Base-by-base conservation (phyloP, 306 rosid genomes). In the Malus fusca region DNA sequence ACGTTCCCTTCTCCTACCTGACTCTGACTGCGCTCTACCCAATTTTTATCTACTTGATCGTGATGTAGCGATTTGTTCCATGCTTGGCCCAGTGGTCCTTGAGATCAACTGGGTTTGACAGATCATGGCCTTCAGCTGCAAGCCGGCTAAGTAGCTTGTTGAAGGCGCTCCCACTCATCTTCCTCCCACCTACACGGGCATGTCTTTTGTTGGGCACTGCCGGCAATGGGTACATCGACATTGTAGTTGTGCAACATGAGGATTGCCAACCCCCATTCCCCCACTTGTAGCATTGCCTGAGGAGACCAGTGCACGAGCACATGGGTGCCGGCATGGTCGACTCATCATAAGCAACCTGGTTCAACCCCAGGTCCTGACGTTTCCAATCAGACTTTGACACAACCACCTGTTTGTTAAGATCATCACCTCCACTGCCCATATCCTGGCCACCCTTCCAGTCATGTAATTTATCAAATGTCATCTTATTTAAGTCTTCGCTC, bases 251-350 rank as follows among this genome's bases (percentile, higher is more conserved):
- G 83, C 99, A 95, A 75, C 97, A 92, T 8, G 99, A 92, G 73
- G 99, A 95, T 60, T 95, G 99, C 99, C 99, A 95, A 28, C 99
- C 99, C 21, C 99, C 99, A 79, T 90, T 90, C 4, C 99, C 98
- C 99, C 98, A 96, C 83, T 96, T 96, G 92, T 96, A 96, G 87
- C 99, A 96, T 77, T 96, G 99, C 69, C 96, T 88, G 52, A 80
- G 77, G 22, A 81, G 84, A 70, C 97, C 92, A 2, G 99, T 96
- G 88, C 99, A 96, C 11, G 98, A 92, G 80, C 99, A 96, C 7
- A 84, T 87, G 2, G 99, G 99, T 0, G 96, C 89, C 60, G 99
- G 99, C 98, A 96, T 96, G 58, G 99, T 96, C 0, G 98, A 87
- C 74, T 96, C 99, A 48, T 96, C 99, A 35, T 84, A 96, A 11